phyloP scores from a whole-genome alignment of 2,329 filamentous ascomycete species.

The Neoscytalidium dimidiatum region DNA sequence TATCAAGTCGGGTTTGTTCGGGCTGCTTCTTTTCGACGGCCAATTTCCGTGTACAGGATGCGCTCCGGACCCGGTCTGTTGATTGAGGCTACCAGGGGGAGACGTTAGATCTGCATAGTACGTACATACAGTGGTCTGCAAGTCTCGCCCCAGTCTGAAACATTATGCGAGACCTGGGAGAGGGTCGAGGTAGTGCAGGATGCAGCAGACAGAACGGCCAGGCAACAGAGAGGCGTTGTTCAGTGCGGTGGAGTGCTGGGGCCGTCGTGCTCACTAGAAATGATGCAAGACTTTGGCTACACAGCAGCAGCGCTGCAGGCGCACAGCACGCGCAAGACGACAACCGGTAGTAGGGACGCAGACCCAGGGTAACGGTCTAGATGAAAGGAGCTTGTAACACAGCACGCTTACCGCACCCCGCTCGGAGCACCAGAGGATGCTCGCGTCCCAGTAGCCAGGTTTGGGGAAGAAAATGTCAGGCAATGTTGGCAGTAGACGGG shows the following conservation, averaged over 20 bases:
- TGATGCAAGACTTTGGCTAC: neutral
- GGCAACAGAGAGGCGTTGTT: neutral
- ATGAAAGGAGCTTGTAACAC: neutral
- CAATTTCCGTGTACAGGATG: neutral
- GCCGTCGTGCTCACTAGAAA: neutral
- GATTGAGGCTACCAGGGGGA: neutral
- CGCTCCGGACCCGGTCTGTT: neutral
- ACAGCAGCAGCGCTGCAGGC: neutral
- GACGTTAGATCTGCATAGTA: neutral
- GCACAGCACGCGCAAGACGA: slow-evolving; percentile 13
- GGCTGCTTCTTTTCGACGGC: neutral
- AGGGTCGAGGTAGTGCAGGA: neutral
- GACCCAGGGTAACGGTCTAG: neutral
- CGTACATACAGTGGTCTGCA: slow-evolving; percentile 1
- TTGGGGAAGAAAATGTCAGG: neutral
- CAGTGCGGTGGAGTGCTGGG: slow-evolving; percentile 12
- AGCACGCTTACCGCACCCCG: slow-evolving; percentile 7
- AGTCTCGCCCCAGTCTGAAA: slow-evolving; percentile 3
- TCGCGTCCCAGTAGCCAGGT: slow-evolving; percentile 11
- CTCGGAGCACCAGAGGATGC: slow-evolving; percentile 3
- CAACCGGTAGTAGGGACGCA: neutral
- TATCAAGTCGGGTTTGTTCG: neutral
- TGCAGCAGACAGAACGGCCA: neutral
- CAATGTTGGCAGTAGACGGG: slow-evolving; percentile 5
- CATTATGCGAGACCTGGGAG: neutral